A percentile compares a stretch with the other conserved stretches of the same genome.
Evolutionary conservation across 2,329 filamentous ascomycete species (phyloP).

Genomic region (Akanthomyces muscarius): DNA sequence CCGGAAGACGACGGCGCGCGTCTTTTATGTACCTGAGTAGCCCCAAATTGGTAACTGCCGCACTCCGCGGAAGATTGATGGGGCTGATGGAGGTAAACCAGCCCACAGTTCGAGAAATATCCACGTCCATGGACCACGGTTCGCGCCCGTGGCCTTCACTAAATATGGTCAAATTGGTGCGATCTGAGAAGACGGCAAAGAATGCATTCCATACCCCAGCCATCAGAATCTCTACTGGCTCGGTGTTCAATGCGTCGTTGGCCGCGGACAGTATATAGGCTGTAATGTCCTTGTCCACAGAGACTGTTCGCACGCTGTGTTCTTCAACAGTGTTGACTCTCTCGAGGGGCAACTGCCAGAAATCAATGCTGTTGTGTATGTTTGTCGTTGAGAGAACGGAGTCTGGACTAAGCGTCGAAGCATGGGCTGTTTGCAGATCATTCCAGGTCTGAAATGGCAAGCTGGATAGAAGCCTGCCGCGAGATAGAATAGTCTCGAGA

Average conservation of each 20-base stretch:
- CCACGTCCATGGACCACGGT: neutral
- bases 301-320: neutral
- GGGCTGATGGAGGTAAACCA: slow-evolving; percentile 1
- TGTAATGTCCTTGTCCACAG: neutral
- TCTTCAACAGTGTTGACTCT: neutral
- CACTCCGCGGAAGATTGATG: neutral
- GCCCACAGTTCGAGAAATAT: neutral
- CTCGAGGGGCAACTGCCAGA: neutral
- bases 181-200: neutral
- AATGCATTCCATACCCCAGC: neutral
- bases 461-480: slow-evolving; percentile 20
- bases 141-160: slow-evolving; percentile 1
- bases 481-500: slow-evolving; percentile 34
- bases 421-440: neutral
- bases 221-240: neutral
- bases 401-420: neutral
- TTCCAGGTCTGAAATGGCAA: slow-evolving; percentile 37
- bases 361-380: neutral
- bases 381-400: neutral
- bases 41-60: neutral
- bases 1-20: slow-evolving; percentile 27
- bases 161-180: neutral
- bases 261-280: neutral
- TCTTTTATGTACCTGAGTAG: slow-evolving; percentile 27
- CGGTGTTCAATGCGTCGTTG: neutral